A percentile compares a stretch with the other conserved stretches of the same genome.
phyloP scores from a whole-genome alignment of 192 early-diverging fungal species.

The Entophlyctis luteolus region DNA sequence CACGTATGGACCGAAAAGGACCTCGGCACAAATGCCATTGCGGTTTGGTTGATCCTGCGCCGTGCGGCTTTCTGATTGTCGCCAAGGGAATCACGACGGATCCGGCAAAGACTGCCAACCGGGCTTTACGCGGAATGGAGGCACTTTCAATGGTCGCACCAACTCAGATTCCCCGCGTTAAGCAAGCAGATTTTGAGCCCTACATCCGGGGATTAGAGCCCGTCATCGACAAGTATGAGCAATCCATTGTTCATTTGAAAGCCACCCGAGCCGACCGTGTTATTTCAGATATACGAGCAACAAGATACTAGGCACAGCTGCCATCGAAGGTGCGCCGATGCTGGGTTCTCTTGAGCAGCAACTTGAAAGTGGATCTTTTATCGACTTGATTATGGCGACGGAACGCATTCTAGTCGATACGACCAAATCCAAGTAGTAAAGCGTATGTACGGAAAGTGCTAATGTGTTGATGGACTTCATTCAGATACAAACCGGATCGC shows the following conservation, averaged over 20 bases:
- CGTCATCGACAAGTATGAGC: constrained; percentile 76
- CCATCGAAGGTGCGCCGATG: constrained; percentile 54
- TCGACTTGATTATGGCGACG: constrained; percentile 14
- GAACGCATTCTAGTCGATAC: constrained; percentile 15
- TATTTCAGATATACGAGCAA: constrained; percentile 3
- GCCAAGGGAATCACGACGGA: constrained; percentile 72
- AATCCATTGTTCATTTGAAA: constrained; percentile 47
- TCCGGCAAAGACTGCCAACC: constrained; percentile 34
- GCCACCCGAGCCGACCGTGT: background rate
- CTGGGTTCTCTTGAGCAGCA: constrained; percentile 22
- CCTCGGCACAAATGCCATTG: constrained; percentile 77
- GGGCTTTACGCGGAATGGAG: constrained; percentile 36
- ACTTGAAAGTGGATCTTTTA: constrained; percentile 7
- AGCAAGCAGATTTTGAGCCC: constrained; percentile 75
- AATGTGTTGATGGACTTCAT: background rate
- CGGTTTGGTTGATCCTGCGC: constrained; percentile 30
- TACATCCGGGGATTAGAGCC: constrained; percentile 71
- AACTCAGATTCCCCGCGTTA: constrained; percentile 63
- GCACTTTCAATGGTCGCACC: constrained; percentile 51
- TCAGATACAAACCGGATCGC: background rate
- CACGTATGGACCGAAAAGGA: constrained; percentile 65
- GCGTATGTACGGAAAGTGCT: background rate
- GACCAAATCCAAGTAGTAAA: background rate
- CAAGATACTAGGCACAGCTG: constrained; percentile 25
- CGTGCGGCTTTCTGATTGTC: background rate